Conservation (phyloP, 352 stramenopile genomes). For the Globisporangium ultimum region DNA sequence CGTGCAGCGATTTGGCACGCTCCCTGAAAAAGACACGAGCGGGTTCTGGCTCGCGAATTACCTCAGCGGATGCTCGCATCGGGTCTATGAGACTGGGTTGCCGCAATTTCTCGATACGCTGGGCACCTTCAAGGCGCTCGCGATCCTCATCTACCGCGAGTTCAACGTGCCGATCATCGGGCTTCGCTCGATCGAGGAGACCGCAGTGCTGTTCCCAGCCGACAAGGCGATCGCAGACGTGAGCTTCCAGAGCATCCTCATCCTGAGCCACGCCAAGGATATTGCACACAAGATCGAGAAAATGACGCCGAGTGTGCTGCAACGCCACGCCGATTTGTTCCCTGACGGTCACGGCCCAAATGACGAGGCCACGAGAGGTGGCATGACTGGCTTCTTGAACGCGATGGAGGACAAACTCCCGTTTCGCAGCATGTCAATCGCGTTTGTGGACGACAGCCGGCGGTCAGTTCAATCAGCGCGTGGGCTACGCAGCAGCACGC, state of each 20-base stretch:
- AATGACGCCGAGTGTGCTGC: constrained; percentile 38
- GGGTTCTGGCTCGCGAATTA: constrained; percentile 67
- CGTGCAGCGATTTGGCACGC: constrained; percentile 42
- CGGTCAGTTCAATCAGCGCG: constrained; percentile 4
- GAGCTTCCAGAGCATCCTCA: constrained; percentile 59
- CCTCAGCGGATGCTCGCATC: constrained; percentile 46
- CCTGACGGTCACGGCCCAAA: constrained; percentile 25
- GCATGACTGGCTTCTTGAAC: constrained; percentile 19
- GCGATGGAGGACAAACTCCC: constrained; percentile 16
- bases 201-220: constrained; percentile 45
- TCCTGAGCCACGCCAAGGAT: constrained; percentile 48
- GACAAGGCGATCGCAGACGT: constrained; percentile 40
- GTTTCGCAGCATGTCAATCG: constrained; percentile 27
- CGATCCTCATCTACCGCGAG: constrained; percentile 63
- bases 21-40: constrained; percentile 39
- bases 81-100: constrained; percentile 54
- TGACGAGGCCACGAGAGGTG: not conserved
- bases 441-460: constrained; percentile 9
- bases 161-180: constrained; percentile 54
- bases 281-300: constrained; percentile 56
- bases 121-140: constrained; percentile 42
- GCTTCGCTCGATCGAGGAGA: constrained; percentile 51
- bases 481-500: not conserved
- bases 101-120: constrained; percentile 52
- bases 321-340: constrained; percentile 45